These are phyloP conservation scores for Phylloporus sp. DNA, from an alignment of 768 basidiomycete species.

Conservation along the genomic window DNA sequence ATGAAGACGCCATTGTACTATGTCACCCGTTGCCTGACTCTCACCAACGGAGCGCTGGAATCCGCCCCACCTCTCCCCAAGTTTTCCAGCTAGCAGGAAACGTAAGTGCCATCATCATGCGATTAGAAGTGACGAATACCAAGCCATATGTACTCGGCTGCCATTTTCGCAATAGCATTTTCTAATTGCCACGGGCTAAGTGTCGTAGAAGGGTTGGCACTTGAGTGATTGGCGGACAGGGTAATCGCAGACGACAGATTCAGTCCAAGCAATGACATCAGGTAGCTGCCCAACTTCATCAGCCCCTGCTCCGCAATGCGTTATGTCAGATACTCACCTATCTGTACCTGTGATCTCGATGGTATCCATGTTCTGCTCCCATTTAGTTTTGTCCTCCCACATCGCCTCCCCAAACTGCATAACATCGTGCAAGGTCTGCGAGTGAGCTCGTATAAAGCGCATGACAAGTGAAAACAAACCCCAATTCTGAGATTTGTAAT, in stretches of 20 bases:
- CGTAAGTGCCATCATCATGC: background rate
- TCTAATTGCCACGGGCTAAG: background rate
- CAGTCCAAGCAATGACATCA: background rate
- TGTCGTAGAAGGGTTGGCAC: background rate
- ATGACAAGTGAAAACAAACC: background rate
- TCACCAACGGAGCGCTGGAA: background rate
- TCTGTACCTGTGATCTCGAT: background rate
- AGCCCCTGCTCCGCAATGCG: background rate
- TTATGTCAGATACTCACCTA: background rate
- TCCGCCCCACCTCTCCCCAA: background rate
- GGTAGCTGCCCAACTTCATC: background rate
- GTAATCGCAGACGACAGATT: background rate
- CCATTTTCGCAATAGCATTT: background rate
- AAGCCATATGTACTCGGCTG: background rate
- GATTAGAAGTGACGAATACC: background rate
- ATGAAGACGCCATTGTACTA: background rate
- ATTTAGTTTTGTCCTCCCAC: no score
- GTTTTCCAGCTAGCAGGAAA: background rate
- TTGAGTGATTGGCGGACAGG: background rate
- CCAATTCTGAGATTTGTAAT: background rate
- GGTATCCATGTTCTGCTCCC: no score
- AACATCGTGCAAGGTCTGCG: no score
- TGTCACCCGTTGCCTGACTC: background rate
- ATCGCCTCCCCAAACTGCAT: no score
- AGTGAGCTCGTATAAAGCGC: background rate